Conservation (phyloP, 2,329 filamentous ascomycete species). For the Claviceps africana region DNA sequence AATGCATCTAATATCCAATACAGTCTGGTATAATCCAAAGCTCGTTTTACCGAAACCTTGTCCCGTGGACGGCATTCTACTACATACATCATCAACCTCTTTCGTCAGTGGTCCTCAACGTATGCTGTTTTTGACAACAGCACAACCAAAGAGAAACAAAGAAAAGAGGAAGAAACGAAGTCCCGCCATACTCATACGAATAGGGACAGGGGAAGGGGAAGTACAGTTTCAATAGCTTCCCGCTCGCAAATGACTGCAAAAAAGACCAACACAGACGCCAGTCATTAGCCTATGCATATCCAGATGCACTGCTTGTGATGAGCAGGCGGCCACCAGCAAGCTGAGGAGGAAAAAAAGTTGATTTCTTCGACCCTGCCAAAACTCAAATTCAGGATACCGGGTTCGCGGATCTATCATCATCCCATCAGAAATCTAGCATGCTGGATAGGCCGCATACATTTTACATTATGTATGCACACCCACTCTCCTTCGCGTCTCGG, state of each 20-base stretch:
- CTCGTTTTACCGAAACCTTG: neutral
- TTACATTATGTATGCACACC: neutral
- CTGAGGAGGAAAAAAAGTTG: neutral
- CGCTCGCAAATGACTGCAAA: neutral
- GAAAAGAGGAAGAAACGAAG: no score
- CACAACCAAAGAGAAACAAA: no score
- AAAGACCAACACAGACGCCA: neutral
- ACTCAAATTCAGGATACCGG: neutral
- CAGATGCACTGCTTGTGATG: neutral
- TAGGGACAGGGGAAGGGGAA: neutral
- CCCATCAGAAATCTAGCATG: slow-evolving; percentile 3
- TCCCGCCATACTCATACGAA: no score
- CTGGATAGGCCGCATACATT: neutral
- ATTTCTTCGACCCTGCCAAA: neutral
- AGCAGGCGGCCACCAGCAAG: neutral
- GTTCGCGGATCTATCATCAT: slow-evolving; percentile 3
- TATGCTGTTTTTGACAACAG: neutral
- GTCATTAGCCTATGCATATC: neutral
- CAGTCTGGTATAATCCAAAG: neutral
- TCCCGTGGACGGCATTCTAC: no score
- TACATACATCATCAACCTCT: neutral
- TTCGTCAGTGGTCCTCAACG: neutral
- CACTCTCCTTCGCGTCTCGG: neutral
- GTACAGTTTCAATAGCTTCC: neutral
- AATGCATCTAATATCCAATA: neutral